A percentile compares a stretch with the other conserved stretches of the same genome.
phyloP scores from a whole-genome alignment of 768 basidiomycete genomes.

The Boletellus sp. region DNA sequence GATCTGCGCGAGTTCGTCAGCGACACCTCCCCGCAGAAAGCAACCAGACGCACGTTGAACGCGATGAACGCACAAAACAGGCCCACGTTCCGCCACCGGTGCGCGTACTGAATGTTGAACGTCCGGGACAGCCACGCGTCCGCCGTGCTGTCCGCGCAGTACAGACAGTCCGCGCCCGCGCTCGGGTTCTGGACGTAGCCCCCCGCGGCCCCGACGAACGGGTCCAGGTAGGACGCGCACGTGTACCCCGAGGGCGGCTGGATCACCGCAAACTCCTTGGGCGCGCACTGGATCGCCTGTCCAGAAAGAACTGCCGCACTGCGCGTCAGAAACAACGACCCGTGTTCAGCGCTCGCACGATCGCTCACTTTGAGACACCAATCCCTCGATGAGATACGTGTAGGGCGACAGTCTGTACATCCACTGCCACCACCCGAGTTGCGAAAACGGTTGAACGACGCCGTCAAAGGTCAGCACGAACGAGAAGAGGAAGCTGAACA shows the following conservation, averaged over 20 bases:
- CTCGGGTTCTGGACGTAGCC: slow-evolving; percentile 47
- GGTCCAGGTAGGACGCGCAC: slow-evolving; percentile 43
- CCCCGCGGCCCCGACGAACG: slow-evolving; percentile 40
- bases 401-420: slow-evolving; percentile 58
- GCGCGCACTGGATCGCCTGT: slow-evolving; percentile 51
- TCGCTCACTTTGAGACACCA: slow-evolving; percentile 42
- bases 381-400: slow-evolving; percentile 53
- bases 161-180: slow-evolving; percentile 39
- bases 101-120: slow-evolving; percentile 61
- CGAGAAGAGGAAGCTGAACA: slow-evolving; percentile 57
- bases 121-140: slow-evolving; percentile 42
- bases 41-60: slow-evolving; percentile 41
- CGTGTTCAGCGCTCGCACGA: slow-evolving; percentile 4
- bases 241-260: slow-evolving; percentile 42
- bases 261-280: slow-evolving; percentile 57
- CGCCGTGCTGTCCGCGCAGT: slow-evolving; percentile 56
- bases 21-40: not conserved
- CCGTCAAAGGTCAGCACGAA: slow-evolving; percentile 69
- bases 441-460: slow-evolving; percentile 60
- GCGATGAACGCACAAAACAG: slow-evolving; percentile 40
- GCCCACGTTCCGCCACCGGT: slow-evolving; percentile 47
- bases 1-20: slow-evolving; percentile 33
- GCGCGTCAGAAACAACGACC: too few species aligned
- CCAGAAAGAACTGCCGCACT: slow-evolving; percentile 45
- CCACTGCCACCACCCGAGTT: slow-evolving; percentile 70